These are phyloP conservation scores for Hansenula sp. DNA, from an alignment of 1,139 yeast genomes.

Conservation along the genomic window DNA sequence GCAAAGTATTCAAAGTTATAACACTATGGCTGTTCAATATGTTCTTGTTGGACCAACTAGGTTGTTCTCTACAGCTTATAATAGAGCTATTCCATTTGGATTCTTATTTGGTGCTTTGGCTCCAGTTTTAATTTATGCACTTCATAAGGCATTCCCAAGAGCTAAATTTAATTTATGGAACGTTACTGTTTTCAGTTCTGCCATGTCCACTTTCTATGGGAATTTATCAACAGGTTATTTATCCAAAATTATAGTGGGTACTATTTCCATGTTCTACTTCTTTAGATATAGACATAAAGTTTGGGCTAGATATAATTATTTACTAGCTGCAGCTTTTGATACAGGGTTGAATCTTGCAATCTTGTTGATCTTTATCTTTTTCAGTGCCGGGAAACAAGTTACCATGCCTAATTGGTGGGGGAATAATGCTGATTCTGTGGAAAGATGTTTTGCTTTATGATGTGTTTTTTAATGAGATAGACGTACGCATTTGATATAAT, in stretches of 20 bases:
- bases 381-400: conserved; percentile 30
- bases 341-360: conserved; percentile 44
- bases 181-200: conserved; percentile 45
- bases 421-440: conserved; percentile 37
- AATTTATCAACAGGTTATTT: conserved; percentile 47
- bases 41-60: conserved; percentile 45
- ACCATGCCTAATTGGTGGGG: conserved; percentile 49
- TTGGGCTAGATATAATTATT: conserved; percentile 43
- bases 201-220: conserved; percentile 45
- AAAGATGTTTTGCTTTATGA: conserved; percentile 36
- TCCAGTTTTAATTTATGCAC: conserved; percentile 32
- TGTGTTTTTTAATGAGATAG: no score
- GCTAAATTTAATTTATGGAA: conserved; percentile 39
- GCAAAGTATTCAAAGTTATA: conserved; percentile 36
- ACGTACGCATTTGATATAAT: no score
- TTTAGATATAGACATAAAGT: conserved; percentile 33
- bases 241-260: conserved; percentile 43
- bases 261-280: conserved; percentile 42
- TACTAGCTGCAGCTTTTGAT: conserved; percentile 47
- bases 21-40: conserved; percentile 47
- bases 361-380: conserved; percentile 34
- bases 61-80: conserved; percentile 31
- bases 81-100: conserved; percentile 41
- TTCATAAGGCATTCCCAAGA: conserved; percentile 23
- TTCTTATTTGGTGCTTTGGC: conserved; percentile 37